phyloP scores from a whole-genome alignment of 257 asterid genomes.

The Solanum acaule region DNA sequence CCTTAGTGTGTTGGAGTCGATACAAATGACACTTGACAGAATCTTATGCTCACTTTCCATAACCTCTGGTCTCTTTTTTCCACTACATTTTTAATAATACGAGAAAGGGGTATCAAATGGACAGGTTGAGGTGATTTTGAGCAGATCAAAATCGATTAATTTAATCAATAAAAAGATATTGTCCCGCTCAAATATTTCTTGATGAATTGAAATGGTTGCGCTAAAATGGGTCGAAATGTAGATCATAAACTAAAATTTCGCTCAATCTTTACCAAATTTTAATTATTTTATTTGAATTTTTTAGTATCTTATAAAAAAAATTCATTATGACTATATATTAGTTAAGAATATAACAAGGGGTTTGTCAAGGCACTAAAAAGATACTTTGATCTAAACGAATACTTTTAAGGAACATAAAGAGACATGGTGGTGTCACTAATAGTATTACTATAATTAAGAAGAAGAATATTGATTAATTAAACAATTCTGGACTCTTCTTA shows the following conservation, averaged over 20 bases:
- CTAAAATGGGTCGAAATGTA: not conserved
- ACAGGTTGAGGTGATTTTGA: not conserved
- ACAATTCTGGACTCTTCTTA: not conserved
- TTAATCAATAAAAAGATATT: not conserved
- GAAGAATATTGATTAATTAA: not conserved
- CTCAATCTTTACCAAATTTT: not conserved
- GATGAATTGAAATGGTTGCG: not conserved
- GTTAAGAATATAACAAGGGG: not conserved
- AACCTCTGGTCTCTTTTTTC: not conserved
- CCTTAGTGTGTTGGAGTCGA: not conserved
- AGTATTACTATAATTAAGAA: not conserved
- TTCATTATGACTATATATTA: not conserved
- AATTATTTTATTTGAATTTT: not conserved
- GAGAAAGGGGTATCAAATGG: not conserved
- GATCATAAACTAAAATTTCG: not conserved
- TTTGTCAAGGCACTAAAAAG: not conserved
- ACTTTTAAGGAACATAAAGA: not conserved
- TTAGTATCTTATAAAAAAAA: not conserved
- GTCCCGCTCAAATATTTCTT: not conserved
- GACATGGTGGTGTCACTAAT: not conserved
- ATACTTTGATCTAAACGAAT: not conserved
- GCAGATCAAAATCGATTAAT: not conserved
- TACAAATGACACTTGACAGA: not conserved
- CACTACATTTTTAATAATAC: not conserved
- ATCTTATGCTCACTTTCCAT: not conserved